Evolutionary conservation across 805 yeast genomes (phyloP), one percentile per base, ranked within the genome.

Genomic region (Hanseniaspora occidentalis): DNA sequence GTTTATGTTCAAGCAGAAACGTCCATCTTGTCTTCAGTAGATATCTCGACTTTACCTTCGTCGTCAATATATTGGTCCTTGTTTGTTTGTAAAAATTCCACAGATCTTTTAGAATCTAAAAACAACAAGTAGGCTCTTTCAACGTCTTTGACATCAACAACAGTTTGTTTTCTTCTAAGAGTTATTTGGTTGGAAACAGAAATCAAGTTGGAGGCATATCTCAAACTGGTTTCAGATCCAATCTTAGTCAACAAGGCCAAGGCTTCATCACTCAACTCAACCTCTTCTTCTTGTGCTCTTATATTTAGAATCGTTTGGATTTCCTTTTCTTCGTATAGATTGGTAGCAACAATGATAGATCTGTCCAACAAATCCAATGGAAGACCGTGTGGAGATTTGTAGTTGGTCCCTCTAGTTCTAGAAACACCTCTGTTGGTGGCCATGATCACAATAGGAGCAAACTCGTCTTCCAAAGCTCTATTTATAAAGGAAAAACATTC

Each of bases 361-460:
- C 99, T 75, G 64, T 92, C 99, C 52, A 92, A 77, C 52, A 92
- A 69, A 67, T 92, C 99, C 44, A 83, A 71, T 34, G 99, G 98
- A 44, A 92, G 69, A n/a, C 99, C 99, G 60, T 92, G 99, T 18
- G 98, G 96, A 1, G 96, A 81, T 61, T 79, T 82, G 66, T 85
- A 85, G 56, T 76, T 79, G 23, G 97, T 84, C 39, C 99, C 98
- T 54, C 96, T 75, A 19, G 95, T 86, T 45, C 74, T 79, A n/a
- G 95, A 75, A 43, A 89, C 71, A 40, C 99, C 99, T 60, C 96
- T 75, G 65, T 92, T 92, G 20, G 99, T 88, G 35, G 99, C 99
- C 94, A 92, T 84, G 47, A 92, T 83, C 33, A 92, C 96, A 56
- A 92, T 84, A 27, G 99, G 99, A 13, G 97, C 84, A 60, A 92